Conservation (phyloP, 2,329 filamentous ascomycete genomes). For the Dryadomyces quercus-mongolicae region DNA sequence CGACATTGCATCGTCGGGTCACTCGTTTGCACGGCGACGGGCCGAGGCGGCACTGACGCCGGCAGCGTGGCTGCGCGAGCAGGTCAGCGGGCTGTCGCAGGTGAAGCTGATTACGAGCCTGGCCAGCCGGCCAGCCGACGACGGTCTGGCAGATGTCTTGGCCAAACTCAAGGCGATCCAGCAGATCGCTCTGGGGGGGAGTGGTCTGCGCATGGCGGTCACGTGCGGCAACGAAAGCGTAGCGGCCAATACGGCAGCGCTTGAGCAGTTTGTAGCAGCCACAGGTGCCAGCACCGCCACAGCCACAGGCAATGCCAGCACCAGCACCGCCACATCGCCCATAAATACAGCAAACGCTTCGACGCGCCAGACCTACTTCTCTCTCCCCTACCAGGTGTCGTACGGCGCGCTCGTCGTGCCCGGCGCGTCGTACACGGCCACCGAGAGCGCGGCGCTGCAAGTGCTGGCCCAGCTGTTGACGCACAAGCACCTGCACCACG, state of each 20-base stretch:
- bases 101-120: conserved; percentile 73
- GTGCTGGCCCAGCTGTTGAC: conserved; percentile 86
- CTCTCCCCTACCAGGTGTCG: conserved; percentile 93
- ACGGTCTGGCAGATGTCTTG: conserved; percentile 64
- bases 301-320: too few species aligned
- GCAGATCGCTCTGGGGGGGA: conserved; percentile 51
- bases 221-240: conserved; percentile 74
- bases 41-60: conserved; percentile 70
- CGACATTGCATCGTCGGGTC: conserved; percentile 80
- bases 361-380: conserved; percentile 70
- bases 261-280: conserved; percentile 56
- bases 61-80: conserved; percentile 62
- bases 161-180: conserved; percentile 79
- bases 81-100: conserved; percentile 83
- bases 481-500: conserved; percentile 92
- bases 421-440: conserved; percentile 70
- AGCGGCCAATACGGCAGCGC: conserved; percentile 53
- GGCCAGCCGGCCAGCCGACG: conserved; percentile 52
- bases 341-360: background rate
- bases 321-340: background rate
- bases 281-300: conserved; percentile 34
- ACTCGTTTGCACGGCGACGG: conserved; percentile 73
- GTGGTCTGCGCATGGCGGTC: conserved; percentile 58
- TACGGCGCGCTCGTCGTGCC: conserved; percentile 76
- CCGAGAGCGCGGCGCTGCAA: conserved; percentile 67